phyloP scores from a whole-genome alignment of 495 filamentous ascomycete genomes.

The Trichoderma orchidacearum region DNA sequence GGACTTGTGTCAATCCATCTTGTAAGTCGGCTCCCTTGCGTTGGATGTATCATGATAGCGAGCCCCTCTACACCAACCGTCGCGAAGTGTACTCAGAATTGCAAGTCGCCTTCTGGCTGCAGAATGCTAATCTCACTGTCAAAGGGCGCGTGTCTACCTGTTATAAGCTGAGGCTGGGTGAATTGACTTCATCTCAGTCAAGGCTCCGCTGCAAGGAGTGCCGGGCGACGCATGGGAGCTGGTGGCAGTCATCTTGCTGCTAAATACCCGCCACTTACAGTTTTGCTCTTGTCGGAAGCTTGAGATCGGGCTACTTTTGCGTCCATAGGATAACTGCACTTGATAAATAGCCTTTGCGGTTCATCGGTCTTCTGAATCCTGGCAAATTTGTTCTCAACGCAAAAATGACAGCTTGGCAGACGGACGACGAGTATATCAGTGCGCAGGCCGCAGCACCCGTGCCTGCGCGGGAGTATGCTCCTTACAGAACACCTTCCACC shows the following conservation, averaged over 20 bases:
- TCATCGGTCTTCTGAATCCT: neutral
- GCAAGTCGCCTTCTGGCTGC: neutral
- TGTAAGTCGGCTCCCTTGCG: neutral
- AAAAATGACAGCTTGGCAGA: conserved; percentile 36
- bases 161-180: neutral
- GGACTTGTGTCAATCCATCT: neutral
- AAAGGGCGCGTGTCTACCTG: neutral
- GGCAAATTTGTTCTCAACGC: neutral
- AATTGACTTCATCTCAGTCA: neutral
- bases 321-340: neutral
- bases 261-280: neutral
- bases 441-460: conserved; percentile 35
- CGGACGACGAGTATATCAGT: conserved; percentile 38
- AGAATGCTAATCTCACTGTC: neutral
- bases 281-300: neutral
- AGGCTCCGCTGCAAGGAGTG: neutral
- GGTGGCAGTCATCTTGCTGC: neutral
- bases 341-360: neutral
- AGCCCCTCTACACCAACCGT: too few species aligned
- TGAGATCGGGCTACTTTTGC: neutral
- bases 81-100: too few species aligned
- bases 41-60: neutral
- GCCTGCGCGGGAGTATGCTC: conserved; percentile 53
- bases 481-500: conserved; percentile 47
- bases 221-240: neutral